Conservation (phyloP, 139 green algal species). For the Tetratostichococcus sp. region DNA sequence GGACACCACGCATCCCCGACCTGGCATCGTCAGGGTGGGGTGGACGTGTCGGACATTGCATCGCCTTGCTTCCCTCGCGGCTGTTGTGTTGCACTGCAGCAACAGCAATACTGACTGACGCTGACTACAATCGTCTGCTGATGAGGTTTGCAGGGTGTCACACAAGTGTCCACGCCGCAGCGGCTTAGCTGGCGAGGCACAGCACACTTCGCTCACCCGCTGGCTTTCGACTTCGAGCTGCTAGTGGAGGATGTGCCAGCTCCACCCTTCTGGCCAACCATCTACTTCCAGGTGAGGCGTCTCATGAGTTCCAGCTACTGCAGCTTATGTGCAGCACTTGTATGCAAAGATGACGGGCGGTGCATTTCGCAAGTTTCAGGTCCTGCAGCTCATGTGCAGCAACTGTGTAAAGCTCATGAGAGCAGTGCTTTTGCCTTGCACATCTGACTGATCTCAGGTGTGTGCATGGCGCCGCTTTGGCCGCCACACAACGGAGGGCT, state of each 20-base stretch:
- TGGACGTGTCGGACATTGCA: neutral
- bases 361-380: too few species aligned
- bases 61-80: too few species aligned
- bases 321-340: too few species aligned
- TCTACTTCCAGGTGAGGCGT: conserved; percentile 2
- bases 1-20: neutral
- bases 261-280: neutral
- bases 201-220: neutral
- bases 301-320: too few species aligned
- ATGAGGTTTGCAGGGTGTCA: conserved; percentile 8
- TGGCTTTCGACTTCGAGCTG: neutral
- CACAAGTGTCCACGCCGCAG: neutral
- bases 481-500: conserved; percentile 2
- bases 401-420: too few species aligned
- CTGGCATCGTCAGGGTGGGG: neutral
- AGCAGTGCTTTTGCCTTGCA: too few species aligned
- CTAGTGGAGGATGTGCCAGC: neutral
- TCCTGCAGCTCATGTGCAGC: too few species aligned
- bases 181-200: neutral
- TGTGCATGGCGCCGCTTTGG: neutral
- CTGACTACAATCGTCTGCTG: too few species aligned
- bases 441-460: neutral
- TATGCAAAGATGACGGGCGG: too few species aligned
- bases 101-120: too few species aligned
- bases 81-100: too few species aligned